Conservation (phyloP, 768 basidiomycete genomes). For the Phlegmacium glaucopus region DNA sequence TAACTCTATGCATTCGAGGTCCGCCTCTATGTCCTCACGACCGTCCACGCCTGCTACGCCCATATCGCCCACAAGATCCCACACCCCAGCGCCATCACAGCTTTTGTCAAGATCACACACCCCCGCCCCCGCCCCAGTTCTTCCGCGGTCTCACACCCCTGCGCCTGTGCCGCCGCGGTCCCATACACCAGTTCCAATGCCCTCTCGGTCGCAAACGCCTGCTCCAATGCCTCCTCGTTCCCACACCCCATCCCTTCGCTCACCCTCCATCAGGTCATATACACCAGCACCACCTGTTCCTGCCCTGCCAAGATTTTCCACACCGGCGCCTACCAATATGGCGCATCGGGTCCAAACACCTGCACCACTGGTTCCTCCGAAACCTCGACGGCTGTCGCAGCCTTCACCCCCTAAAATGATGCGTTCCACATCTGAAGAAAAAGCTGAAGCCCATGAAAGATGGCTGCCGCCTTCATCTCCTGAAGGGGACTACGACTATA, state of each 20-base stretch:
- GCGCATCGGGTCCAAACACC: conserved; percentile 22
- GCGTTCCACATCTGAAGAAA: conserved; percentile 67
- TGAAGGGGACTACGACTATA: conserved; percentile 14
- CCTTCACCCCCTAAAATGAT: conserved; percentile 48
- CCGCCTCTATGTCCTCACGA: conserved; percentile 51
- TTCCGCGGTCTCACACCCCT: too few relatives aligned
- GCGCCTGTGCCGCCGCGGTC: conserved; percentile 17
- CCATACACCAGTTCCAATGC: conserved; percentile 16
- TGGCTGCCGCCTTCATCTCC: conserved; percentile 51
- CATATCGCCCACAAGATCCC: conserved; percentile 34
- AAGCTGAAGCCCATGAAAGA: conserved; percentile 55
- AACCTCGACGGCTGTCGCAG: conserved; percentile 21
- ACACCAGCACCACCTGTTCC: conserved; percentile 26
- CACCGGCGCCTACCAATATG: conserved; percentile 19
- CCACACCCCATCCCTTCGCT: conserved; percentile 25
- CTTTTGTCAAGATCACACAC: conserved; percentile 26
- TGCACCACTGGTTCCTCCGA: conserved; percentile 26
- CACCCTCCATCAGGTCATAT: conserved; percentile 27
- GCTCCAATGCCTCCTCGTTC: conserved; percentile 28
- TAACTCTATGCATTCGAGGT: conserved; percentile 51
- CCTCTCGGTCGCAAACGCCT: conserved; percentile 40
- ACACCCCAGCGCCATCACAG: conserved; percentile 29
- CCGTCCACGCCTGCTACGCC: conserved; percentile 44
- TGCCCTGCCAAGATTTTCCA: conserved; percentile 22
- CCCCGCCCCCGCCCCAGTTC: too few relatives aligned